Conservation (phyloP, 2,329 filamentous ascomycete genomes). For the Hymenoscyphus scutula region DNA sequence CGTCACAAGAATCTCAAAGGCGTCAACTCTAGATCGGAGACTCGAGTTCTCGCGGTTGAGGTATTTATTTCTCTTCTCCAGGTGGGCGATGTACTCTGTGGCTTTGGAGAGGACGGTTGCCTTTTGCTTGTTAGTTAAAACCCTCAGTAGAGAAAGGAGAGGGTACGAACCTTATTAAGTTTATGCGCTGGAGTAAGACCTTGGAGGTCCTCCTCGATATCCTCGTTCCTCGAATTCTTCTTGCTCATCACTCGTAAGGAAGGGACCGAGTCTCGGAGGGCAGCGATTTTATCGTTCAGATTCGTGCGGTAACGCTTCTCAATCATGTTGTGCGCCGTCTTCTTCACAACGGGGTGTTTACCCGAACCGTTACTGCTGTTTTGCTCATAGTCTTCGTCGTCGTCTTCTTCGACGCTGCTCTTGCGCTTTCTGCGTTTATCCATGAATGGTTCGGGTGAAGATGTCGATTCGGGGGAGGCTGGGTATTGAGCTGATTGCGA, state of each 20-base stretch:
- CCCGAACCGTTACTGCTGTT: slow-evolving; percentile 1
- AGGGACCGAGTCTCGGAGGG: slow-evolving; percentile 70
- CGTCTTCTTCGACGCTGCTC: slow-evolving; percentile 30
- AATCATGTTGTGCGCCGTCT: slow-evolving; percentile 82
- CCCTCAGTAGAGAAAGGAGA: not conserved
- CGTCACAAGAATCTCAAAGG: slow-evolving; percentile 76
- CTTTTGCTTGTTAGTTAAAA: slow-evolving; percentile 15
- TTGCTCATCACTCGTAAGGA: slow-evolving; percentile 56
- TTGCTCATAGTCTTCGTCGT: slow-evolving; percentile 52
- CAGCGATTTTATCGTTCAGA: slow-evolving; percentile 78
- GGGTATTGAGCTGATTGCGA: slow-evolving; percentile 36
- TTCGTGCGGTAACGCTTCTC: slow-evolving; percentile 84
- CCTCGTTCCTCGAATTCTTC: slow-evolving; percentile 52
- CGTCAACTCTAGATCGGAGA: slow-evolving; percentile 75
- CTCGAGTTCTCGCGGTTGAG: slow-evolving; percentile 76
- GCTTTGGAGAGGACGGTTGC: slow-evolving; percentile 76
- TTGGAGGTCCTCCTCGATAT: slow-evolving; percentile 55
- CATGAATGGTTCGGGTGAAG: slow-evolving; percentile 37
- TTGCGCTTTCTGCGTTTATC: slow-evolving; percentile 45
- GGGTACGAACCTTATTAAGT: slow-evolving; percentile 57
- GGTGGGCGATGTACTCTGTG: slow-evolving; percentile 90
- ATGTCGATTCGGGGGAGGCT: slow-evolving; percentile 43
- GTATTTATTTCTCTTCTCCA: slow-evolving; percentile 84
- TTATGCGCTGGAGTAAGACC: slow-evolving; percentile 64
- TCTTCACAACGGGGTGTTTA: slow-evolving; percentile 55